Percentiles rank a stretch among this genome's conserved stretches.
Evolutionary conservation across 2,329 filamentous ascomycete species (phyloP).

Genomic region (Tolypocladium guangdongense): DNA sequence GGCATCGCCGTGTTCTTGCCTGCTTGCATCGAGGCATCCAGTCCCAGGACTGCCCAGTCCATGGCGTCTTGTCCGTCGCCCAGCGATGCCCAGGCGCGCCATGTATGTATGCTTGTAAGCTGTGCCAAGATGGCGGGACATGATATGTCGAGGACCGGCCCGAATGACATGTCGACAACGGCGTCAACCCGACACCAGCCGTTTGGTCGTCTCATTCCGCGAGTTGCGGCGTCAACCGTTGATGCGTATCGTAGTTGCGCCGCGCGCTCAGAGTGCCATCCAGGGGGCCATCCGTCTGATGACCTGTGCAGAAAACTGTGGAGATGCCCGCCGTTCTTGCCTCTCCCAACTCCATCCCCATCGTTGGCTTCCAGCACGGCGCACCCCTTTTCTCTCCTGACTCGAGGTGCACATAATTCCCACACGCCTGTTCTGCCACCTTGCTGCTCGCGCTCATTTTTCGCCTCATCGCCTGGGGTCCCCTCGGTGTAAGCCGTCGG

Average conservation of each 20-base stretch:
- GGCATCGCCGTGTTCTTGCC: neutral
- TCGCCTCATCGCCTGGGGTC: neutral
- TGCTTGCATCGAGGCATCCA: neutral
- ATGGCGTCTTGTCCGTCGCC: neutral
- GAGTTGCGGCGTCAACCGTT: neutral
- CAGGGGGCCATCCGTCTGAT: neutral
- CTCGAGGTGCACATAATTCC: neutral
- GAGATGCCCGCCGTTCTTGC: neutral
- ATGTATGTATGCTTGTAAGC: neutral
- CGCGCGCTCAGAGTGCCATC: neutral
- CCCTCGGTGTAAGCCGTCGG: neutral
- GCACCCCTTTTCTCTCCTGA: neutral
- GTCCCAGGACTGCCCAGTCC: neutral
- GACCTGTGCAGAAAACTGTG: neutral
- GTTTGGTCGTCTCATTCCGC: neutral
- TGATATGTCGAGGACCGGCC: neutral
- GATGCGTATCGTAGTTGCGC: neutral
- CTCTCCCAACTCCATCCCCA: neutral
- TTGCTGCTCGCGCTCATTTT: neutral
- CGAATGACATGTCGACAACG: neutral
- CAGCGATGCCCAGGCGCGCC: neutral
- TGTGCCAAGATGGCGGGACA: neutral
- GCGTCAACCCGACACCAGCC: neutral
- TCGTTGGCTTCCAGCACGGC: neutral
- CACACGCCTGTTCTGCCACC: neutral